These are phyloP conservation scores for Parasitella parasitica DNA, from an alignment of 371 early-diverging fungal species.

Conservation along the genomic window DNA sequence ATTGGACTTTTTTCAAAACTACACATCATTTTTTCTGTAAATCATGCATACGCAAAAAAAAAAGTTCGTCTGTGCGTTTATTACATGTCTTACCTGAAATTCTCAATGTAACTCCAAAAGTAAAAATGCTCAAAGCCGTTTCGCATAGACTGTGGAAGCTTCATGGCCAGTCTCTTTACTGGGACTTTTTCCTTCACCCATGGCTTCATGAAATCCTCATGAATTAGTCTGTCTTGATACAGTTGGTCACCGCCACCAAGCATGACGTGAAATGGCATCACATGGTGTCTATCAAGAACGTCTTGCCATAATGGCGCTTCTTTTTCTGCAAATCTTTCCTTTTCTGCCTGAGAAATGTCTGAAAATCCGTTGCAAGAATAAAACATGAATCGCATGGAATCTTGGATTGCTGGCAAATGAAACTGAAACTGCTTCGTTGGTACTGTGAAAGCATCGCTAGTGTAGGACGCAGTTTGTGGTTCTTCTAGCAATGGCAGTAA, in stretches of 20 bases:
- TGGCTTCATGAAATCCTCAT: conserved; percentile 46
- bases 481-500: conserved; percentile 25
- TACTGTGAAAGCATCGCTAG: conserved; percentile 6
- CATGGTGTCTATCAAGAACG: conserved; percentile 65
- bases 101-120: conserved; percentile 70
- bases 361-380: conserved; percentile 75
- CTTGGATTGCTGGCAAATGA: conserved; percentile 37
- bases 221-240: conserved; percentile 52
- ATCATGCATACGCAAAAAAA: not conserved
- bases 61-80: conserved; percentile 3
- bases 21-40: not conserved
- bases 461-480: conserved; percentile 28
- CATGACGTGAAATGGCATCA: conserved; percentile 74
- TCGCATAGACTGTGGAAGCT: conserved; percentile 55
- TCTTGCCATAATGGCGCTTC: conserved; percentile 78
- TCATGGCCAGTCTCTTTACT: conserved; percentile 34
- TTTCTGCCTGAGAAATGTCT: conserved; percentile 47
- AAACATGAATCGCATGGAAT: conserved; percentile 59
- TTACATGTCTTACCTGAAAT: conserved; percentile 54
- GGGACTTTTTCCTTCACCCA: conserved; percentile 46
- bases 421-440: conserved; percentile 24
- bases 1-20: conserved; percentile 42
- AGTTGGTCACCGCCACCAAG: conserved; percentile 89
- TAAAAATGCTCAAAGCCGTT: conserved; percentile 65
- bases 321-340: conserved; percentile 45